Conservation (phyloP, 768 basidiomycete genomes). For the Phlebiopsis gigantea region DNA sequence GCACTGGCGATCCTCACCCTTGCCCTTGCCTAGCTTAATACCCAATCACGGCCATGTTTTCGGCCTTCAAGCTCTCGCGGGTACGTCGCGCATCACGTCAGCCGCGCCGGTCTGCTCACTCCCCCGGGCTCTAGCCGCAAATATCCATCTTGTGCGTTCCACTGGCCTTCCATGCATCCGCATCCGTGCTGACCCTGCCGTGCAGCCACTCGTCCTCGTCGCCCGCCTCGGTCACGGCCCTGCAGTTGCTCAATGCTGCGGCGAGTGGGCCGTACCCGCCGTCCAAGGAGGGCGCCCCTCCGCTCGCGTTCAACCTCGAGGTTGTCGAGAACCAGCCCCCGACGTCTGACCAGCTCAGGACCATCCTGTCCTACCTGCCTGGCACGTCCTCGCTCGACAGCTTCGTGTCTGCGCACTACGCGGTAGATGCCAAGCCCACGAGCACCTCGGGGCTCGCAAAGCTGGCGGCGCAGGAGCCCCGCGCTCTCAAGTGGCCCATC, state of each 20-base stretch:
- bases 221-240: conserved; percentile 57
- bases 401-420: conserved; percentile 63
- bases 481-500: conserved; percentile 70
- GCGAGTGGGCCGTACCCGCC: conserved; percentile 61
- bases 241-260: conserved; percentile 54
- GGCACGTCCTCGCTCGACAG: conserved; percentile 23
- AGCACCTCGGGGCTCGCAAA: conserved; percentile 40
- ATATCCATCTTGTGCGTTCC: conserved; percentile 57
- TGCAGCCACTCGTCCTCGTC: conserved; percentile 56
- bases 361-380: conserved; percentile 57
- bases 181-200: background rate
- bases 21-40: background rate
- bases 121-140: conserved; percentile 36
- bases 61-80: conserved; percentile 31
- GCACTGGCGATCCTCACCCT: background rate
- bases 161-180: background rate
- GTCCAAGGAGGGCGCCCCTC: conserved; percentile 35
- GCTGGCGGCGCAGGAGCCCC: conserved; percentile 51
- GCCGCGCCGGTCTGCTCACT: background rate
- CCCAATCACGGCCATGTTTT: conserved; percentile 25
- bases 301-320: conserved; percentile 67
- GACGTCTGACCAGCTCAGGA: conserved; percentile 61
- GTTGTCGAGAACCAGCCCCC: conserved; percentile 62
- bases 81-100: conserved; percentile 20
- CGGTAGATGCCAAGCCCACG: conserved; percentile 33